These are phyloP conservation scores for Limonium bicolor DNA, from an alignment of 148 eudicot genomes.

Conservation along the genomic window DNA sequence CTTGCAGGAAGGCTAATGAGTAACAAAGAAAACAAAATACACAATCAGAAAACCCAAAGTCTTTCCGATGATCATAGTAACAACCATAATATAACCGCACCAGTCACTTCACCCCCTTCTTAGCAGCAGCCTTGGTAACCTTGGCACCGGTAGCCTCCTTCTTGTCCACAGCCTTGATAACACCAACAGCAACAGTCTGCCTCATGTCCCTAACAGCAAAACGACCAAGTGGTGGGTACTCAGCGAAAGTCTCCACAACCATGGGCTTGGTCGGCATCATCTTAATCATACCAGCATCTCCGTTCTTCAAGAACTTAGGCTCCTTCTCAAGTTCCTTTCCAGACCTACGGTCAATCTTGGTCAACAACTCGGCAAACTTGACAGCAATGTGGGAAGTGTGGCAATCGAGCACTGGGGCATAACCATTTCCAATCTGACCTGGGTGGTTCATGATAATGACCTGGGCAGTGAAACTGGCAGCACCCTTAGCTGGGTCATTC, in stretches of 20 bases:
- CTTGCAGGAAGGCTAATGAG: no score
- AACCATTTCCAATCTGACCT: not conserved
- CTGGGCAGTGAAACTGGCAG: not conserved
- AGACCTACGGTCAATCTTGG: constrained; percentile 1
- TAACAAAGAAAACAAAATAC: no score
- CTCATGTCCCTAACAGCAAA: constrained; percentile 2
- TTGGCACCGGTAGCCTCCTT: constrained; percentile 21
- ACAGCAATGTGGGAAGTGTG: constrained; percentile 2
- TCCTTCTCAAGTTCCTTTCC: constrained; percentile 1
- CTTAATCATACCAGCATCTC: not conserved
- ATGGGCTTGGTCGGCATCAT: constrained; percentile 1
- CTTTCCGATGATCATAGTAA: no score
- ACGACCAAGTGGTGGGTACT: constrained; percentile 1
- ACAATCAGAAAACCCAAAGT: no score
- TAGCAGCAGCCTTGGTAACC: constrained; percentile 18
- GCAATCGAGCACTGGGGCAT: constrained; percentile 4
- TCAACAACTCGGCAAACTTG: not conserved
- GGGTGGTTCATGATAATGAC: constrained; percentile 4
- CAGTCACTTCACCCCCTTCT: constrained; percentile 25
- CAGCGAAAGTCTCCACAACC: not conserved
- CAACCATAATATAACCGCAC: no score
- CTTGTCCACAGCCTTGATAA: constrained; percentile 14
- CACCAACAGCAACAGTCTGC: not conserved
- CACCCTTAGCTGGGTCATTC: constrained; percentile 1
- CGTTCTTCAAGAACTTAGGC: constrained; percentile 2